Base-by-base conservation (phyloP, 768 basidiomycete species). In the Leccinum boreale region DNA sequence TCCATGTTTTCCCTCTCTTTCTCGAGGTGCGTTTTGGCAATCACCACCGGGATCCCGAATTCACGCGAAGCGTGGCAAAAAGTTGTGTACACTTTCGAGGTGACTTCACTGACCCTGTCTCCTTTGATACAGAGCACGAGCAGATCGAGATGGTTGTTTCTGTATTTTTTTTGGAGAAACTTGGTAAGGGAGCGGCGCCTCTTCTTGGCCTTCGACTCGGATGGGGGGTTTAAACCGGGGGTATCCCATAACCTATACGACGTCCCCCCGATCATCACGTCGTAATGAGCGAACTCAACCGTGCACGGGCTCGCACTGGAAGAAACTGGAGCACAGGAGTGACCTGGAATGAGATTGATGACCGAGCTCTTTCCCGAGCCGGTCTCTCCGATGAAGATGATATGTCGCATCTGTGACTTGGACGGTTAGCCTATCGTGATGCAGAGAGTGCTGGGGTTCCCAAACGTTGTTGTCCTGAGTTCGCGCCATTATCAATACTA, bases 281-380 rank as follows among this genome's bases (percentile, higher is more conserved):
- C 36, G 17, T 36, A 17, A 17, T 8, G 7, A 17, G 8, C 3
- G 36, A 4, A 36, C 17, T 36, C 8, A 36, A 17, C 36, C 1
- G 36, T 36, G 17, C 72, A 76, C 0, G 74, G 75, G 1, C 14
- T 19, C 0, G 63, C 71, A 2, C 65, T 60, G 42, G 66, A 65
- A 4, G 76, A 74, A 4, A 67, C 65, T 0, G 10, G 10, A 4
- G 76, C 74, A 3, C n/a, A 26, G 3, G 67, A 33, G 5, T 23
- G 24, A 21, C 58, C 66, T 6, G 61, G 59, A 35, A 79, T 60
- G 66, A 81, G 73, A 52, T 79, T 80, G 58, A 80, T 67, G 21
- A 79, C 64, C 0, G 75, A 77, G 59, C 76, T 78, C 61, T 80
- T 80, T 8, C 75, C 70, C 3, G 62, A 58, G 36, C 70, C 72